phyloP scores from a whole-genome alignment of 192 early-diverging fungal genomes.

The Gigaspora rosea region DNA sequence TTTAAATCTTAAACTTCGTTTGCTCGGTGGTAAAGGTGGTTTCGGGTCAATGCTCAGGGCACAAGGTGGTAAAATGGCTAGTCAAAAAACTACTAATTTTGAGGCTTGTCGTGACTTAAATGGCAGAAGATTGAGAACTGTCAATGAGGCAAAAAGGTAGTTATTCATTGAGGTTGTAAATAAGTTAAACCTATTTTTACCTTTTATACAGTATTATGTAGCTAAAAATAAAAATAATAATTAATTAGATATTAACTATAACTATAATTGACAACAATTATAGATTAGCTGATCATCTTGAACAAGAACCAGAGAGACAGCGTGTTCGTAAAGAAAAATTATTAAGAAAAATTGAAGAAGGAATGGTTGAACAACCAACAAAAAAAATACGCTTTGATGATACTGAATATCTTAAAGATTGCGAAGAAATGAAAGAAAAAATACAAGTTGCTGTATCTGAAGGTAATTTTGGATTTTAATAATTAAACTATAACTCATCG shows the following conservation, averaged over 20 bases:
- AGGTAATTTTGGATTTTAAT: background rate
- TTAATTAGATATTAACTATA: constrained; percentile 1
- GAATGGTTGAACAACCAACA: constrained; percentile 53
- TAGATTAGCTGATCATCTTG: constrained; percentile 73
- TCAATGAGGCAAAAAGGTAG: constrained; percentile 88
- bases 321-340: constrained; percentile 60
- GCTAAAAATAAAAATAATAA: background rate
- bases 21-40: constrained; percentile 92
- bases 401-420: constrained; percentile 65
- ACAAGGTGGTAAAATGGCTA: constrained; percentile 86
- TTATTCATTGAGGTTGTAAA: constrained; percentile 16
- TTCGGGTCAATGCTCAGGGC: constrained; percentile 95
- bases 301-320: constrained; percentile 66
- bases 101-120: constrained; percentile 94
- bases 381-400: constrained; percentile 88
- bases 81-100: constrained; percentile 87
- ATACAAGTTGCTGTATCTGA: constrained; percentile 59
- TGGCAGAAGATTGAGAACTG: constrained; percentile 83
- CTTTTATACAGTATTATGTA: no score
- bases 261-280: background rate
- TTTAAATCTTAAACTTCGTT: constrained; percentile 52
- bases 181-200: no score
- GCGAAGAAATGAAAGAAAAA: constrained; percentile 66
- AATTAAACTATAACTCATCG: background rate
- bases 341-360: constrained; percentile 79